Evolutionary conservation across 768 basidiomycete species (phyloP).

Genomic region (Tephrocybe sp.): DNA sequence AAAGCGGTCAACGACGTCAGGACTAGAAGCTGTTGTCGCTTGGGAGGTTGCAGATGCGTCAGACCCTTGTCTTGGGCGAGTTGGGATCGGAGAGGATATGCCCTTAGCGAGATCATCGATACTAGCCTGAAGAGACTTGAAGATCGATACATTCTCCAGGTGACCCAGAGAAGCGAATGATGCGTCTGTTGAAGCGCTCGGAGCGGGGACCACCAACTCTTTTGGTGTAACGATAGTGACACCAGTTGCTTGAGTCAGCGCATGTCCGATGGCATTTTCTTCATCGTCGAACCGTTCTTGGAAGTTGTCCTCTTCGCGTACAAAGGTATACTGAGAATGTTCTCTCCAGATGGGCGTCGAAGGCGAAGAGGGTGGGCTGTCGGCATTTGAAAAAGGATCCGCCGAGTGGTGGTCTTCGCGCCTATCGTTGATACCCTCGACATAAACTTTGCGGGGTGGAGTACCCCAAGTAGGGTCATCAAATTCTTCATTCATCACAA

Average conservation of each 20-base stretch:
- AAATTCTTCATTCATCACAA: constrained; percentile 7
- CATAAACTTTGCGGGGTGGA: constrained; percentile 15
- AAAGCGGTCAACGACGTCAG: constrained; percentile 19
- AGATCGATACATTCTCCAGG: constrained; percentile 20
- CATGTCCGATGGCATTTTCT: constrained; percentile 27
- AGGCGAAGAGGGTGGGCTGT: not conserved
- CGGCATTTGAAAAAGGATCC: not conserved
- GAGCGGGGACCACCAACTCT: not conserved
- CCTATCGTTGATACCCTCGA: constrained; percentile 7
- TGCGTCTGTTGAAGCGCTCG: not conserved
- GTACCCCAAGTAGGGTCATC: constrained; percentile 17
- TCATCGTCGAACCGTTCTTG: constrained; percentile 24
- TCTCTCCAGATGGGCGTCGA: not conserved
- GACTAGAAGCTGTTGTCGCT: constrained; percentile 24
- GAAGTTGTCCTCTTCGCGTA: constrained; percentile 14
- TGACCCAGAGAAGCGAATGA: constrained; percentile 1
- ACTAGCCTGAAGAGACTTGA: constrained; percentile 24
- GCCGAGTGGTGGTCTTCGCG: constrained; percentile 1
- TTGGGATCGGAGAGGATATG: constrained; percentile 5
- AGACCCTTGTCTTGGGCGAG: constrained; percentile 27
- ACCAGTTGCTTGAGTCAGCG: constrained; percentile 21
- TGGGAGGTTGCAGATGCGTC: constrained; percentile 32
- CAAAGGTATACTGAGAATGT: not conserved
- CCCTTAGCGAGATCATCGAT: constrained; percentile 22
- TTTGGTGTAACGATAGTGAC: constrained; percentile 1